These are phyloP conservation scores for Saturnispora galanensis DNA, from an alignment of 805 yeast species.

Conservation along the genomic window DNA sequence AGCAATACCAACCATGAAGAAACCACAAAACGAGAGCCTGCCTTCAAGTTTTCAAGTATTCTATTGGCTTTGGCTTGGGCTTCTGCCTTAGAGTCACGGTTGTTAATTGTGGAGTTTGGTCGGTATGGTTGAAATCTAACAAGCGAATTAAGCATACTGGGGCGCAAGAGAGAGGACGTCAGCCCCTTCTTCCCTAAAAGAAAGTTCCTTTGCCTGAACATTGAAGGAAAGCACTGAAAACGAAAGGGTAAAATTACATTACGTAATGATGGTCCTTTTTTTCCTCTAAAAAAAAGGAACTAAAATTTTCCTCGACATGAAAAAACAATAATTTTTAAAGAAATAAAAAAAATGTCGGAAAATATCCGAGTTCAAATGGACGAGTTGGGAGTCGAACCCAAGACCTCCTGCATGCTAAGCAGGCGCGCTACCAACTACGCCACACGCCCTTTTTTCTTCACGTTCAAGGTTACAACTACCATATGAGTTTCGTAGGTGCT, in stretches of 20 bases:
- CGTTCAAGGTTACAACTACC: too few species aligned
- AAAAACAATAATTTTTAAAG: not conserved
- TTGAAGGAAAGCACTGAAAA: too few species aligned
- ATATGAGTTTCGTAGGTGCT: too few species aligned
- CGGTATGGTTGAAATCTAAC: too few species aligned
- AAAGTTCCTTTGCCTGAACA: too few species aligned
- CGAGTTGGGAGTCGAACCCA: slow-evolving; percentile 48
- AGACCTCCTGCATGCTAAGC: slow-evolving; percentile 66
- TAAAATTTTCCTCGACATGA: not conserved
- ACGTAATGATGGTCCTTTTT: too few species aligned
- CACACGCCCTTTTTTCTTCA: slow-evolving; percentile 47
- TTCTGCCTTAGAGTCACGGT: slow-evolving; percentile 7
- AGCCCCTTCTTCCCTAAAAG: too few species aligned
- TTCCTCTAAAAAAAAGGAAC: not conserved
- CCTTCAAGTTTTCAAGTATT: slow-evolving; percentile 38
- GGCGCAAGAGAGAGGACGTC: too few species aligned
- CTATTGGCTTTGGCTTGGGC: slow-evolving; percentile 18
- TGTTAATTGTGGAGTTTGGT: not conserved
- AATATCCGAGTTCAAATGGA: slow-evolving; percentile 1
- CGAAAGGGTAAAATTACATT: too few species aligned
- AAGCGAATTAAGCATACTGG: too few species aligned
- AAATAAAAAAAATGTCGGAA: not conserved
- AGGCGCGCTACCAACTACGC: slow-evolving; percentile 80
- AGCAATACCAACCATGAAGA: slow-evolving; percentile 57
- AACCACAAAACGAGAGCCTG: slow-evolving; percentile 51